These are phyloP conservation scores for Phialophora verrucosa DNA, from an alignment of 2,329 filamentous ascomycete genomes.

Conservation along the genomic window DNA sequence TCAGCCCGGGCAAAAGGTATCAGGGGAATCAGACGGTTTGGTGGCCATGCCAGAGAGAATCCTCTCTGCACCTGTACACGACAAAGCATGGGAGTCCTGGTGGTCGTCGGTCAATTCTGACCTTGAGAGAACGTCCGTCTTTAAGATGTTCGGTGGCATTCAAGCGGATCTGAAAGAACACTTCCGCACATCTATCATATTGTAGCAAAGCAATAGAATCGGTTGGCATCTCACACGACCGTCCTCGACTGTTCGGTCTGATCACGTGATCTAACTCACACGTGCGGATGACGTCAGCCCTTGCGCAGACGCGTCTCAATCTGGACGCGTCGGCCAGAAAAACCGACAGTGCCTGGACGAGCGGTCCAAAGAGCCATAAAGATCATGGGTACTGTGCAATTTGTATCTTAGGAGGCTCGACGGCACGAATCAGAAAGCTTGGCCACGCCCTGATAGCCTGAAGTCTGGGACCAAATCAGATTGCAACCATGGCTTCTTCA, in stretches of 20 bases:
- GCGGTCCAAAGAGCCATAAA: too few species aligned
- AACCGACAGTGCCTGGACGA: background rate
- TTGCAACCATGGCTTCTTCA: constrained; percentile 12
- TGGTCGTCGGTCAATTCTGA: background rate
- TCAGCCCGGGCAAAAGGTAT: background rate
- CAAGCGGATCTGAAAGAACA: background rate
- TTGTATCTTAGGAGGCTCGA: background rate
- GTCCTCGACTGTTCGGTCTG: too few species aligned
- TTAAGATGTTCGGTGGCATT: background rate
- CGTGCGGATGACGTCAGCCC: background rate
- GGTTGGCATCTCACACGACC: background rate
- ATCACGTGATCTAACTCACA: background rate
- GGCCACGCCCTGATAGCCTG: too few species aligned
- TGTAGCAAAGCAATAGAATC: constrained; percentile 8
- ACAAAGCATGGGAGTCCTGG: background rate
- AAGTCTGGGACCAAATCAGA: background rate
- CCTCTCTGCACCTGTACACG: constrained; percentile 13
- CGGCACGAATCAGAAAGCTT: background rate
- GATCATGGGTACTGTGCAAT: background rate
- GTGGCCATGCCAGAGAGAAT: constrained; percentile 5
- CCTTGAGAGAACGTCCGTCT: background rate
- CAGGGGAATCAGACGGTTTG: background rate
- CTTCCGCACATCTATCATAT: background rate
- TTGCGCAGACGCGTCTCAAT: constrained; percentile 10
- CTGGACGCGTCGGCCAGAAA: constrained; percentile 9